Evolutionary conservation across 495 filamentous ascomycete genomes (phyloP), one percentile per base, ranked within the genome.

Genomic region (Trichocladium uniseriatum): DNA sequence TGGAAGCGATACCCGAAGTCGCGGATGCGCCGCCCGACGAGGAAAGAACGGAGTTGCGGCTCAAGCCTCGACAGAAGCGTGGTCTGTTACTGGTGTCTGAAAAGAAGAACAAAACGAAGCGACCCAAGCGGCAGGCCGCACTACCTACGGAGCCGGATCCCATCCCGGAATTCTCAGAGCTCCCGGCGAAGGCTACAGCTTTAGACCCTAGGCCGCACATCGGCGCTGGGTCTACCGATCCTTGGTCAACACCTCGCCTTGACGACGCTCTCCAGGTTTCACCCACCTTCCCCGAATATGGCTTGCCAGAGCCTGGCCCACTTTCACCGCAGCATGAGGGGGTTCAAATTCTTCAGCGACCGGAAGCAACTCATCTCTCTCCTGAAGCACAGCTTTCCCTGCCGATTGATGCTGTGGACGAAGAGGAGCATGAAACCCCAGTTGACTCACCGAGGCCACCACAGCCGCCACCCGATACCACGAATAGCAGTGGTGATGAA

Each of bases 1-100:
- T n/a, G 20, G 18, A 22, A 27, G 10, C 34, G 0, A 11, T 21
- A 3, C 1, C 14, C 22, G 38, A 44, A 18, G 15, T n/a, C 11
- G 32, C 2, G 3, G n/a, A 49, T 7, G 28, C 41, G 38, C 18
- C 28, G 43, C 20, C 18, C n/a, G 41, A 54, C 18, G 57, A 64
- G 43, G 63, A 59, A n/a, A 61, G 62, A 44, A 67, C 64, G 32
- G 65, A 70, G 39, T 49, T 74, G 29, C 65, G 60, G 15, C 64
- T 74, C 22, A 69, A 63, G 35, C 62, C 66, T 11, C 52, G 67
- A 45, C 68, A 67, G 28, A 73, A 68, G 42, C 59, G 71, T 39
- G 69, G 71, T 24, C 45, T 74, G 3, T 31, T 72, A 36, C 58
- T 70, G 47, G 27, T 67, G 5, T 53, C 61, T 6, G 69, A 71